Base-by-base conservation (phyloP, 2,329 filamentous ascomycete genomes). In the Fusarium gaditjirri region DNA sequence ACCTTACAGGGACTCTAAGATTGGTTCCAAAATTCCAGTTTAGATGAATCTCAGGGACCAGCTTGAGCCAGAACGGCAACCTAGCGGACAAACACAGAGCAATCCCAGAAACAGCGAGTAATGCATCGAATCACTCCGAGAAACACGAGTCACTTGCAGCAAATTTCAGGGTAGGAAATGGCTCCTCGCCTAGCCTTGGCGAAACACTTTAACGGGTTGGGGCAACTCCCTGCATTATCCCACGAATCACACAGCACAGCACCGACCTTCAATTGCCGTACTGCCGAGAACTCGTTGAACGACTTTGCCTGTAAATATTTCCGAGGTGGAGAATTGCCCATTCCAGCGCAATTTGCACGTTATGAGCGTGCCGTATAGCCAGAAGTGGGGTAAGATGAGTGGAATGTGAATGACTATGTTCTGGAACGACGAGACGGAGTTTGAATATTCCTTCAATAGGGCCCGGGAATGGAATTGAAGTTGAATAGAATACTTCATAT, bases 401-500 rank as follows among this genome's bases (percentile, higher is more conserved):
- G 29, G 46, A 50, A 35, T 23, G 31, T 9, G 6, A 33, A 50
- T 35, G 29, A 35, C 47, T 35, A 35, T 6, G n/a, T 52, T 21
- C 2, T 25, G 17, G n/a, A 13, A 52, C 47, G 12, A 16, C 12
- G 17, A 36, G n/a, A 35, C 23, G 47, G 31, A 36, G 21, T 52
- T 36, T 5, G 47, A 52, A 52, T 52, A 36, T 52, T 36, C 47
- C 47, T 52, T 36, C 31, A 35, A 35, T 50, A 8, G 16, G 31
- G 3, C 7, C 1, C 0, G 1, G n/a, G 17, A 25, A 2, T 11
- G 7, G 0, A 3, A 6, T 50, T 50, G 47, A 5, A 3, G 8
- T 36, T 16, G 8, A 6, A 2, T 5, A 19, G 6, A 8, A 23
- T 25, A 16, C 12, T 31, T 31, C 31, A 31, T 31, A 21, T 21